Evolutionary conservation across 805 yeast species (phyloP).

Genomic region (Ascoidea asiatica): DNA sequence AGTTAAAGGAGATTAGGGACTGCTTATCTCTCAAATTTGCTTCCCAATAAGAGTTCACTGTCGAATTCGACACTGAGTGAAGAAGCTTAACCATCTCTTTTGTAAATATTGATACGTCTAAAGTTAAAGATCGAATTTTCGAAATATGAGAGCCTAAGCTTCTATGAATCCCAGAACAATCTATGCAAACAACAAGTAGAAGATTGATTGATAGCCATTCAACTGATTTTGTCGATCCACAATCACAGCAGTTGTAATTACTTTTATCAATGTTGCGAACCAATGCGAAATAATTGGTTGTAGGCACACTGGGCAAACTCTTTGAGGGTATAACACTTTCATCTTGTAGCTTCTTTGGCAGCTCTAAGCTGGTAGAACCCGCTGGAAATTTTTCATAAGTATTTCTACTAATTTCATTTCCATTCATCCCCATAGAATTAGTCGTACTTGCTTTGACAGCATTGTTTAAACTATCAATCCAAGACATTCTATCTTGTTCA

Average conservation of each 20-base stretch:
- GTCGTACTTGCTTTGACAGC: neutral
- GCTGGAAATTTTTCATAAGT: too few species aligned
- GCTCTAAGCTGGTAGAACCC: too few species aligned
- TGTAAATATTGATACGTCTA: slow-evolving; percentile 46
- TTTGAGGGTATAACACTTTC: too few species aligned
- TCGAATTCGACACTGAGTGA: slow-evolving; percentile 36
- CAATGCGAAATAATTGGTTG: slow-evolving; percentile 11
- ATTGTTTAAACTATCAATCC: too few species aligned
- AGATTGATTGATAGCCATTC: slow-evolving; percentile 83
- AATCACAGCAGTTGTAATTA: slow-evolving; percentile 66
- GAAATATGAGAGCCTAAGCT: slow-evolving; percentile 74
- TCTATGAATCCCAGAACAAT: slow-evolving; percentile 83
- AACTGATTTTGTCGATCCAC: slow-evolving; percentile 50
- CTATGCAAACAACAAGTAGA: slow-evolving; percentile 61
- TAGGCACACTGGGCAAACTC: too few species aligned
- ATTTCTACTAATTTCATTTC: too few species aligned
- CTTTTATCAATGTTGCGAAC: slow-evolving; percentile 28
- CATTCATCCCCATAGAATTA: too few species aligned
- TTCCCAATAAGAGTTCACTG: slow-evolving; percentile 52
- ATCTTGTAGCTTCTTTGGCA: too few species aligned
- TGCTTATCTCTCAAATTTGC: slow-evolving; percentile 15
- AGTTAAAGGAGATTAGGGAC: slow-evolving; percentile 18
- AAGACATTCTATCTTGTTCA: neutral
- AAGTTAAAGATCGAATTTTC: slow-evolving; percentile 62
- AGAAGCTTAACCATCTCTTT: slow-evolving; percentile 47